Percentiles rank a stretch among this genome's conserved stretches.
Evolutionary conservation across 1,284 basidiomycete species (phyloP).

Genomic region (Rhodotorula sp.): DNA sequence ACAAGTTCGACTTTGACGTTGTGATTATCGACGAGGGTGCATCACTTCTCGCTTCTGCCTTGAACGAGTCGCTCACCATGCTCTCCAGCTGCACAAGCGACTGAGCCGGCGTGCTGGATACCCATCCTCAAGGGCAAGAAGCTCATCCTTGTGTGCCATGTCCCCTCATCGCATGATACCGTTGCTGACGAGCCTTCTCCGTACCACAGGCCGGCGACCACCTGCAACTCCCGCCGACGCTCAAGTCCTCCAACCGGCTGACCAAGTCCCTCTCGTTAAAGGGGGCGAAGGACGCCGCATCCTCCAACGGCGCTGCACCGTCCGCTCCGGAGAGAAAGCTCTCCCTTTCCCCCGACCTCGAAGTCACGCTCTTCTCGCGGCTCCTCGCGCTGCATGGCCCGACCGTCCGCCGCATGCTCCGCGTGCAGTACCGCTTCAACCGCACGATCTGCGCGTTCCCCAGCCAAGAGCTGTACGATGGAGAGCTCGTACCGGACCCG

Average conservation of each 20-base stretch:
- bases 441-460: conserved; percentile 70
- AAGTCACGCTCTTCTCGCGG: conserved; percentile 88
- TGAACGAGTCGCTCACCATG: too few species aligned
- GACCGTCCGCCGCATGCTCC: conserved; percentile 82
- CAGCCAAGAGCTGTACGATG: conserved; percentile 75
- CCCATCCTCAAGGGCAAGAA: conserved; percentile 87
- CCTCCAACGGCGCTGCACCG: conserved; percentile 71
- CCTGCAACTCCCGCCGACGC: conserved; percentile 77
- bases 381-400: conserved; percentile 83
- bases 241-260: conserved; percentile 60
- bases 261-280: neutral
- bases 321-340: conserved; percentile 55
- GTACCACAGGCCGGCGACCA: conserved; percentile 52
- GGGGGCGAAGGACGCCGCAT: neutral
- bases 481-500: conserved; percentile 68
- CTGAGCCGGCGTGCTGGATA: conserved; percentile 97
- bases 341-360: conserved; percentile 67
- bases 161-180: neutral
- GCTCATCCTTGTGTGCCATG: conserved; percentile 76
- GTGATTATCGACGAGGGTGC: conserved; percentile 82
- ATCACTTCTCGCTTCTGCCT: neutral
- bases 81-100: conserved; percentile 74
- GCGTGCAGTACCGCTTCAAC: conserved; percentile 55
- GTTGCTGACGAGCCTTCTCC: too few species aligned
- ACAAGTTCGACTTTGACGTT: conserved; percentile 77